Conservation (phyloP, 352 stramenopile species). For the Globisporangium perplexum region DNA sequence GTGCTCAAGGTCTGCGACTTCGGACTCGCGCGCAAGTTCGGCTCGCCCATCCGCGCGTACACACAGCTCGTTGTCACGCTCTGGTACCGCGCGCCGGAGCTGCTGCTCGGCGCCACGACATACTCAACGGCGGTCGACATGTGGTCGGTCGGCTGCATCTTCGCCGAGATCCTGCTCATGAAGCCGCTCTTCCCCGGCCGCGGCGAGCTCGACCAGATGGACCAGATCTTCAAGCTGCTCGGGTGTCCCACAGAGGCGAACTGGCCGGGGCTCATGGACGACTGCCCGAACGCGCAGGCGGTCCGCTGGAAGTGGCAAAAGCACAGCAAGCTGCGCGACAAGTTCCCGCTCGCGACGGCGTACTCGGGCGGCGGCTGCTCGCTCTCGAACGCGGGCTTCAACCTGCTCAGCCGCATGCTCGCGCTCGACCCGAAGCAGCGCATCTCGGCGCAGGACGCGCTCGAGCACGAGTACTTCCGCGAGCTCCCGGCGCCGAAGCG, state of each 20-base stretch:
- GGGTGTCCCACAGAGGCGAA: conserved; percentile 86
- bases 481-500: conserved; percentile 59
- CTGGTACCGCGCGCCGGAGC: conserved; percentile 92
- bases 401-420: conserved; percentile 61
- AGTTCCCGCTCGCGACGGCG: conserved; percentile 55
- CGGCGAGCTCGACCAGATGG: conserved; percentile 94
- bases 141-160: conserved; percentile 96
- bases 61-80: conserved; percentile 94
- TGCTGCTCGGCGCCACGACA: conserved; percentile 86
- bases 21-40: conserved; percentile 78
- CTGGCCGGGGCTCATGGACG: conserved; percentile 77
- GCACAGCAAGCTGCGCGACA: conserved; percentile 61
- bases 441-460: conserved; percentile 72
- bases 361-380: conserved; percentile 48
- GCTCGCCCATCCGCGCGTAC: conserved; percentile 66
- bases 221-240: conserved; percentile 95
- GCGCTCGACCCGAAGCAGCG: conserved; percentile 63
- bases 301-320: conserved; percentile 67
- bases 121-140: conserved; percentile 97
- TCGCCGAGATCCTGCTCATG: conserved; percentile 93
- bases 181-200: conserved; percentile 91
- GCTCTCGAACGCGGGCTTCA: conserved; percentile 70
- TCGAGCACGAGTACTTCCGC: conserved; percentile 79
- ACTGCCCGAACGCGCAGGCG: conserved; percentile 52
- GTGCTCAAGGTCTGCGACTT: conserved; percentile 86